phyloP scores from a whole-genome alignment of 257 asterid genomes.

The Jacaranda mimosifolia region DNA sequence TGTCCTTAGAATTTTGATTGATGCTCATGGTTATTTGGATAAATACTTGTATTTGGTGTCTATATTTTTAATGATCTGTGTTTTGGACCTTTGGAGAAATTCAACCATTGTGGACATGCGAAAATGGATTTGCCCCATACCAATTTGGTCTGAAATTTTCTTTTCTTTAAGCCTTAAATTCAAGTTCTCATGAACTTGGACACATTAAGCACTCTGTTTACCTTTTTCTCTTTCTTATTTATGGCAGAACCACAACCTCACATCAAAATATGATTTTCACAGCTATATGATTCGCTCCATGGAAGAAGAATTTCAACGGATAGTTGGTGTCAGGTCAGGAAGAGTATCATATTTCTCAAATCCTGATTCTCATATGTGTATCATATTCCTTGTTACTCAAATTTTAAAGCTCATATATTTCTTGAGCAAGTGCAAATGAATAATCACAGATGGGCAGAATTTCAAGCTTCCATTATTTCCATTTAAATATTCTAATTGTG shows the following conservation, averaged over 20 bases:
- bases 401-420: slow-evolving; percentile 8
- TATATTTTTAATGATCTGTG: background rate
- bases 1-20: background rate
- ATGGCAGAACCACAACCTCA: slow-evolving; percentile 99
- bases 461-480: slow-evolving; percentile 18
- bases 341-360: slow-evolving; percentile 15
- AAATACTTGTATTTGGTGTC: slow-evolving; percentile 4
- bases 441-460: background rate
- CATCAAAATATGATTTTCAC: slow-evolving; percentile 97
- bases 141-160: background rate
- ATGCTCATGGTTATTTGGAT: background rate
- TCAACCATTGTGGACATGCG: background rate
- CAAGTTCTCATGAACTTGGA: slow-evolving; percentile 17
- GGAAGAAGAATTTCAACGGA: slow-evolving; percentile 99
- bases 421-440: background rate
- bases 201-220: slow-evolving; percentile 36
- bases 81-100: background rate
- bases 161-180: background rate
- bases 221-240: slow-evolving; percentile 51
- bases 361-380: slow-evolving; percentile 12
- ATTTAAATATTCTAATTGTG: background rate
- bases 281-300: slow-evolving; percentile 99
- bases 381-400: background rate
- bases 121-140: background rate
- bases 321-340: slow-evolving; percentile 95